Evolutionary conservation across 148 eudicot species (phyloP), one percentile per base, ranked within the genome.

Genomic region (Fagopyrum esculentum): DNA sequence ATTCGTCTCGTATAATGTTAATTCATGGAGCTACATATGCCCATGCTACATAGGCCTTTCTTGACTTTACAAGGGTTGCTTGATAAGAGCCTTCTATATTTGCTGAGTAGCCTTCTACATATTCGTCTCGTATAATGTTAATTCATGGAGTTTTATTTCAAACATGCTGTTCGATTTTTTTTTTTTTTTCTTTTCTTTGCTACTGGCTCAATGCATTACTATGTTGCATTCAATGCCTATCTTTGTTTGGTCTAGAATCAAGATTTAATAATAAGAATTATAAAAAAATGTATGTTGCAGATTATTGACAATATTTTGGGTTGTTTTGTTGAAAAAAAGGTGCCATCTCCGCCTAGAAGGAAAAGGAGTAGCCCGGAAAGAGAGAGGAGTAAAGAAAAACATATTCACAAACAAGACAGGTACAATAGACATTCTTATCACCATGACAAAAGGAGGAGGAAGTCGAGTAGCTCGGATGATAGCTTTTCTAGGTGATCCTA

Each of bases 311-410:
- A 16, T 19, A 8, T 30, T 48, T 51, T 59, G 11, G 17, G 17
- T 11, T 12, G 13, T 30, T 15, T 71, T 2, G 45, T 19, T 60
- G 26, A 6, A 44, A 6, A 1, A 9, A 17, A 93, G 97, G 80
- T 88, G 47, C 94, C 98, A 69, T 87, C 94, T 19, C 97, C 97
- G 69, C 98, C 97, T 46, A 78, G 91, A 81, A 88, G 97, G 74
- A 80, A 84, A 82, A 87, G 84, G 78, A 85, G 73, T 22, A 80
- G 83, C 5, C 75, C 66, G 19, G 89, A 90, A 45, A 83, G 83
- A 74, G 90, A 83, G 48, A 78, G 3, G 40, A 30, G n/a, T 11
- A 45, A 19, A 22, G 79, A 71, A n/a, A 43, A 81, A 70, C 77
- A 78, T 57, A 61, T 82, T 50, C 72, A 71, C 63, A 83, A 50